phyloP scores from a whole-genome alignment of 2,329 filamentous ascomycete genomes.

The Calonectria fujianensis region DNA sequence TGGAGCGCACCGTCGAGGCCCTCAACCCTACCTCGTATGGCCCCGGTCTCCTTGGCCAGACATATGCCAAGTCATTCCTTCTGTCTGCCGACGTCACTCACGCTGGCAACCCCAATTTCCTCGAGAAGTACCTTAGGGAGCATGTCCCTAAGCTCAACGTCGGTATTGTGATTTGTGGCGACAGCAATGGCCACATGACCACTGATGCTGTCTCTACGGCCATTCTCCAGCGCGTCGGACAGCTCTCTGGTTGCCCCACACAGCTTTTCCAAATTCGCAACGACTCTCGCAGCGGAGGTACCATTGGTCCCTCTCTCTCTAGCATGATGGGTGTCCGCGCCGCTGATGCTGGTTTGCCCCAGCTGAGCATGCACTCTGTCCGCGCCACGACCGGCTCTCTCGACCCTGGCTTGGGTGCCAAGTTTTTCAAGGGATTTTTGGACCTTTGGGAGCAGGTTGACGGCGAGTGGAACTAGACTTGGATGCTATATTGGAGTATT shows the following conservation, averaged over 20 bases:
- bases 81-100: constrained; percentile 95
- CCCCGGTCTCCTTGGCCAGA: constrained; percentile 82
- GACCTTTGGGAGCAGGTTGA: constrained; percentile 91
- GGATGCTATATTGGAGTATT: constrained; percentile 28
- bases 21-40: constrained; percentile 73
- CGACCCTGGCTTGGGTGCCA: constrained; percentile 91
- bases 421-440: constrained; percentile 92
- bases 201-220: constrained; percentile 91
- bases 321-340: constrained; percentile 86
- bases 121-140: constrained; percentile 86
- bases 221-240: constrained; percentile 85
- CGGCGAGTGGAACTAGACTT: constrained; percentile 78
- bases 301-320: constrained; percentile 94
- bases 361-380: constrained; percentile 95
- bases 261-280: constrained; percentile 98
- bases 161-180: constrained; percentile 85
- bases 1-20: constrained; percentile 87
- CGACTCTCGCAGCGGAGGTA: constrained; percentile 91
- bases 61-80: constrained; percentile 93
- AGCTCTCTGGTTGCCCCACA: constrained; percentile 81
- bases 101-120: constrained; percentile 96
- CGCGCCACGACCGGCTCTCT: constrained; percentile 89
- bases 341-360: constrained; percentile 91
- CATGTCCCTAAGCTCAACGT: constrained; percentile 93
- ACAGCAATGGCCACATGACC: constrained; percentile 96